Evolutionary conservation across 192 early-diverging fungal species (phyloP).

Genomic region (Backusella parvicylindrica): DNA sequence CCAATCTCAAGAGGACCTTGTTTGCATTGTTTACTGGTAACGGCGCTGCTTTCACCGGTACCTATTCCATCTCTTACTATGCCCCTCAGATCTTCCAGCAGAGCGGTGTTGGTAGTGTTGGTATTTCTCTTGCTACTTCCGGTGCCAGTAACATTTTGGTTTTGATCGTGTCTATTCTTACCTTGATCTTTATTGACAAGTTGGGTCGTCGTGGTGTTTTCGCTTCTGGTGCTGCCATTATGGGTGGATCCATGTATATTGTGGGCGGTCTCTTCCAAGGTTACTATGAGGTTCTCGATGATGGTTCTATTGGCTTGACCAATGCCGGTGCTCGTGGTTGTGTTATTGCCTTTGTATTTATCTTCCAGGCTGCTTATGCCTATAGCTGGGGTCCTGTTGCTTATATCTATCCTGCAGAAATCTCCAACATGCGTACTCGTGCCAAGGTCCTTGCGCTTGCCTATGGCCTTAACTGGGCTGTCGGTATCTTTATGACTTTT

Average conservation of each 20-base stretch:
- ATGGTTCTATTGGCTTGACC: conserved; percentile 10
- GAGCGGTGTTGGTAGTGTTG: conserved; percentile 19
- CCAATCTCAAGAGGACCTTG: conserved; percentile 58
- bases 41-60: conserved; percentile 32
- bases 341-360: conserved; percentile 33
- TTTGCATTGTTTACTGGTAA: conserved; percentile 57
- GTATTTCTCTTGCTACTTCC: conserved; percentile 30
- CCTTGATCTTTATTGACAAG: conserved; percentile 63
- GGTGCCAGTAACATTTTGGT: conserved; percentile 27
- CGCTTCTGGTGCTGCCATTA: conserved; percentile 63
- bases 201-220: conserved; percentile 80
- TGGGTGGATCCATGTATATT: conserved; percentile 62
- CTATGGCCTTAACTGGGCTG: conserved; percentile 35
- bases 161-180: conserved; percentile 24
- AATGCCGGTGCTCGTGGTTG: conserved; percentile 13
- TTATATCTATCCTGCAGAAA: conserved; percentile 34
- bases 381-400: conserved; percentile 32
- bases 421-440: conserved; percentile 34
- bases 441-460: conserved; percentile 28
- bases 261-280: conserved; percentile 46
- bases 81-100: conserved; percentile 35
- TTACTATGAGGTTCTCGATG: conserved; percentile 11
- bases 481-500: conserved; percentile 35
- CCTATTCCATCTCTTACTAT: conserved; percentile 33
- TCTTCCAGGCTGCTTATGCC: conserved; percentile 33